Percentiles rank a stretch among this genome's conserved stretches.
phyloP scores from a whole-genome alignment of 352 stramenopile species.

The Peronospora tabacina region DNA sequence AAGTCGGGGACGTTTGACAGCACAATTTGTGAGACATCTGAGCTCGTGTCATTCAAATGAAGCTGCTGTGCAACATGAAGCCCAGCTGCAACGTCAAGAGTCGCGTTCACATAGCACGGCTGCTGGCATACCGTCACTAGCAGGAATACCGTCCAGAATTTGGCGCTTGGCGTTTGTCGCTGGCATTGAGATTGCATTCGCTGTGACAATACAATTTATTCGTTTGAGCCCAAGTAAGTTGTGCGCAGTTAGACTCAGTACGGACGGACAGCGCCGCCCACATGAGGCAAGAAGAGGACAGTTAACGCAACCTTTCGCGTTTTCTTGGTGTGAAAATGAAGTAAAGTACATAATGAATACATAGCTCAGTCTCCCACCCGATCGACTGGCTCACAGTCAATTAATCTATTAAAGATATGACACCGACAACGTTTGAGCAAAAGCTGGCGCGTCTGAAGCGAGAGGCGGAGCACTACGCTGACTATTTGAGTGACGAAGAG shows the following conservation, averaged over 20 bases:
- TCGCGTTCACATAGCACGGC: conserved; percentile 4
- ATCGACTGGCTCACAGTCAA: conserved; percentile 14
- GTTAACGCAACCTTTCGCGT: neutral
- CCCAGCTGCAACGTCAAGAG: conserved; percentile 21
- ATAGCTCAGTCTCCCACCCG: neutral
- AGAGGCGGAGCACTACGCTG: conserved; percentile 66
- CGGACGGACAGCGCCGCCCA: conserved; percentile 10
- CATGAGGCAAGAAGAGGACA: conserved; percentile 19
- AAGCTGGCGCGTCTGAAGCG: conserved; percentile 62
- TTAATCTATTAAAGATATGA: conserved; percentile 30
- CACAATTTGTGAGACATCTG: conserved; percentile 9
- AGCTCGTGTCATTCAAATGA: neutral
- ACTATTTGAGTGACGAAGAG: conserved; percentile 81
- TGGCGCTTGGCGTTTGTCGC: neutral
- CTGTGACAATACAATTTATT: conserved; percentile 8
- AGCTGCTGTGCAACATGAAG: conserved; percentile 18
- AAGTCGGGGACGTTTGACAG: conserved; percentile 20
- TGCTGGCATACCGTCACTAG: conserved; percentile 4
- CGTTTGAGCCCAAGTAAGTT: conserved; percentile 14
- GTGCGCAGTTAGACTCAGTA: conserved; percentile 12
- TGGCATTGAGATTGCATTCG: conserved; percentile 9
- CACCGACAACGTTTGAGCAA: conserved; percentile 64
- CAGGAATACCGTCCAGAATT: conserved; percentile 7
- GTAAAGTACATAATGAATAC: neutral
- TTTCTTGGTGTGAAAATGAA: neutral